Evolutionary conservation across 1,139 yeast species (phyloP).

Genomic region (Debaryomyces sp.): DNA sequence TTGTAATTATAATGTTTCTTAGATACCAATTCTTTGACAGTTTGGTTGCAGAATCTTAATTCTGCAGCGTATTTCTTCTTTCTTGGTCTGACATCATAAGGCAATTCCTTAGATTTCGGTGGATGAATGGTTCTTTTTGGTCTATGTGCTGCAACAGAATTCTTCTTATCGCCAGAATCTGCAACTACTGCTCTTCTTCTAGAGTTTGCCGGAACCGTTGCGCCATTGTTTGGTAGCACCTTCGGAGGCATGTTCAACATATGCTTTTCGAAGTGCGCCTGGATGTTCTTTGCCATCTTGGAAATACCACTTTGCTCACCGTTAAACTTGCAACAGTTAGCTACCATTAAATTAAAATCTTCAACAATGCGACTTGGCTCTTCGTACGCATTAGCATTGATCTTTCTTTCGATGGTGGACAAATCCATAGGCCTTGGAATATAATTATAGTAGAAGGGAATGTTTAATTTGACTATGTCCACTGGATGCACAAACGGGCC

Average conservation of each 20-base stretch:
- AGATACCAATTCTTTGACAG: constrained; percentile 76
- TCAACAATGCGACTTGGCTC: constrained; percentile 67
- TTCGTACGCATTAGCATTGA: constrained; percentile 69
- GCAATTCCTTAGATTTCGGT: constrained; percentile 91
- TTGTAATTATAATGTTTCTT: constrained; percentile 85
- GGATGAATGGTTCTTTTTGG: constrained; percentile 98
- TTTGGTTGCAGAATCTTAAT: constrained; percentile 80
- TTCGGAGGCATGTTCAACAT: constrained; percentile 89
- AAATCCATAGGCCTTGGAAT: constrained; percentile 92
- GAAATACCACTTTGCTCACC: constrained; percentile 85
- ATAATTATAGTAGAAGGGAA: constrained; percentile 86
- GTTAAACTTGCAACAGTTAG: constrained; percentile 80
- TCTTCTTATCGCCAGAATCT: constrained; percentile 50
- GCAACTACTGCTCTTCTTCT: constrained; percentile 63
- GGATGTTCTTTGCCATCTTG: constrained; percentile 87
- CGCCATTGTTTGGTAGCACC: constrained; percentile 54
- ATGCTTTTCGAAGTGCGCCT: constrained; percentile 91
- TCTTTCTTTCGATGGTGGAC: constrained; percentile 83
- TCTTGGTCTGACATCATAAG: constrained; percentile 87
- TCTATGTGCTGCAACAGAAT: constrained; percentile 56
- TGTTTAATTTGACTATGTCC: constrained; percentile 82
- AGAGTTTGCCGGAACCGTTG: constrained; percentile 44
- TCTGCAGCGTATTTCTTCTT: constrained; percentile 92
- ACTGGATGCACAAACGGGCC: constrained; percentile 89
- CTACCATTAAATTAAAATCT: constrained; percentile 85